Evolutionary conservation across 2,329 filamentous ascomycete genomes (phyloP), one percentile per base, ranked within the genome.

Genomic region (Lomentospora prolificans): DNA sequence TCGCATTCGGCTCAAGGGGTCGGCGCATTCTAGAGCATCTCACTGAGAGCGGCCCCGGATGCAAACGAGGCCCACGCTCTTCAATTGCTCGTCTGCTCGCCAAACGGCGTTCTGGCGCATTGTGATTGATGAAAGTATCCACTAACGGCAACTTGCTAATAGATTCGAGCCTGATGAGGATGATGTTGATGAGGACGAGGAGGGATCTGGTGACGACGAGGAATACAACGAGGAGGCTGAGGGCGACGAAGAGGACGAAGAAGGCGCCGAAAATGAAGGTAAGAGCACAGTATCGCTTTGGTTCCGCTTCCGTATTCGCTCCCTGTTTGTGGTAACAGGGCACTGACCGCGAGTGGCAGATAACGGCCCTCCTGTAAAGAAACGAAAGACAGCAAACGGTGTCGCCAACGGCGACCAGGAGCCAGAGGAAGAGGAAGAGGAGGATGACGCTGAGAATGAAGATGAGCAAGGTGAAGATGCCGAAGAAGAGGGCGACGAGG

Each of bases 361-460:
- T 55, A 65, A 69, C 58, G 69, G 70, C 55, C 75, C 74, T 51
- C 76, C 76, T 36, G 72, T 72, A 57, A 79, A 79, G 70, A 78
- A 77, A 69, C 72, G 70, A 62, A 79, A 77, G 72, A 76, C 73
- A 25, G 66, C 62, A 56, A 62, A 67, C 24, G 65, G 65, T 25
- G 61, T 65, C 9, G 59, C 58, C 22, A 64, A 59, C 19, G 64
- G 65, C 50, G 64, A 64, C 46, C 64, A 61, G 14, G 70, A 64
- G n/a, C 65, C 63, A 22, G 66, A 63, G 19, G 67, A 66, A 1
- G 65, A 63, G 3, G 70, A 69, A 0, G 69, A 69, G 1, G 69
- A 70, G 10, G 66, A 66, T 12, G 44, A 48, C 12, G 44, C 22
- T 22, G 44, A 48, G 10, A 10, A 17, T 22, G 17, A 48, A 19